A percentile compares a stretch with the other conserved stretches of the same genome.
phyloP scores from a whole-genome alignment of 306 rosid species.

The Oxytropis ochrocephala region DNA sequence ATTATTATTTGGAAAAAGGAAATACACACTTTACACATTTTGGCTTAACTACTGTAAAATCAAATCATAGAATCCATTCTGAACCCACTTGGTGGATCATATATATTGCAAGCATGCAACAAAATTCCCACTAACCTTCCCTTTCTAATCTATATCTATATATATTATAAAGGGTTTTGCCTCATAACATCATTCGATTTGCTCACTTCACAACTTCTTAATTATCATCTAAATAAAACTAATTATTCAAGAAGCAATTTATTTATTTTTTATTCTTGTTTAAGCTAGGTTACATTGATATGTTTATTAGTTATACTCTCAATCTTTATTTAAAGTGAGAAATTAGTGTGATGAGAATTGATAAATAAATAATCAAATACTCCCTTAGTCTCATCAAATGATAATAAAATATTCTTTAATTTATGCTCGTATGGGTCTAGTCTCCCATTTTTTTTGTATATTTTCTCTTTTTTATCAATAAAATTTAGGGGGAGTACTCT shows the following conservation, averaged over 20 bases:
- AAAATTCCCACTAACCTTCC: slow-evolving; percentile 31
- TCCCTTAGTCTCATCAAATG: too few species aligned
- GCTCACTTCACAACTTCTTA: slow-evolving; percentile 10
- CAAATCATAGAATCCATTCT: slow-evolving; percentile 34
- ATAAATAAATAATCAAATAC: too few species aligned
- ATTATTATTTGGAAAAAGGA: slow-evolving; percentile 13
- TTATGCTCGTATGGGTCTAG: too few species aligned
- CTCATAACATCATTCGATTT: slow-evolving; percentile 25
- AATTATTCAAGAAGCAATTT: neutral
- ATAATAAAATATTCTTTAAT: too few species aligned
- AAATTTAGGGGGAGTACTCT: too few species aligned
- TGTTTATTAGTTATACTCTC: too few species aligned
- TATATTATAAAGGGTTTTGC: neutral
- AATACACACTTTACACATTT: neutral
- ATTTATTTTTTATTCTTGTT: too few species aligned
- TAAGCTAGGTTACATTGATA: too few species aligned
- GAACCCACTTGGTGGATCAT: slow-evolving; percentile 21
- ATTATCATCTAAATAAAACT: slow-evolving; percentile 19
- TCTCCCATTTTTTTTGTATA: too few species aligned
- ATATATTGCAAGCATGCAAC: slow-evolving; percentile 19
- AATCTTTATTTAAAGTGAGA: too few species aligned
- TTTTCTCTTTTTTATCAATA: too few species aligned
- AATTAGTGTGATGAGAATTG: too few species aligned
- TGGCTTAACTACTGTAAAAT: slow-evolving; percentile 14
- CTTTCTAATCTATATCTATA: slow-evolving; percentile 6